Evolutionary conservation across 371 early-diverging fungal species (phyloP), one percentile per base, ranked within the genome.

Genomic region (Actinomucor elegans): DNA sequence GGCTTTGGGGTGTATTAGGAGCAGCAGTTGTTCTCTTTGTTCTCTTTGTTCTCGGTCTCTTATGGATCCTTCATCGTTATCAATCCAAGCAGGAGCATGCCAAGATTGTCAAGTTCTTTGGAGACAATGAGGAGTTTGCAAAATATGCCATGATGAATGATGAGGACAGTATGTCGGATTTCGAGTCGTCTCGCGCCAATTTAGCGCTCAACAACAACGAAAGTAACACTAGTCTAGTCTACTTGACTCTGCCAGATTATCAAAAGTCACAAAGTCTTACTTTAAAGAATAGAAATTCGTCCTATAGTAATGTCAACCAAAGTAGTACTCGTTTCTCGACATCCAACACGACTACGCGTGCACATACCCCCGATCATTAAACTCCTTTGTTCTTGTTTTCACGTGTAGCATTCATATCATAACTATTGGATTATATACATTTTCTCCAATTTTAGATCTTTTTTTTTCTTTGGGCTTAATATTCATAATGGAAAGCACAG

Each of bases 41-140:
- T 15, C 11, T 66, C 2, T 9, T 66, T 3, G 55, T 67, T 1
- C 43, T 77, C 12, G 23, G 64, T 21, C 21, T 52, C 4, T 62
- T 77, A 7, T 74, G 73, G 71, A 26, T 72, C 14, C 56, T 77
- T 29, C 78, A 77, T 40, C 68, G 75, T 5, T 77, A 71, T 49
- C 78, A 77, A 46, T 70, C 73, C 20, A 66, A 62, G 32, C 57
- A 66, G 32, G 78, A 74, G 32, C 78, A 63, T 24, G 69, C 58
- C 20, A 77, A 74, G 55, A 64, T 70, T 9, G 41, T 29, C 28
- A 57, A 55, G 15, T 77, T 77, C 52, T 77, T 74, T 63, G 75
- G 64, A 5, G 65, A 72, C 36, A 69, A 74, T 20, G 66, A 77
- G 17, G 66, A 68, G 36, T 76, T 76, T 49, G 64, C 61, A 7